Evolutionary conservation across 2,329 filamentous ascomycete species (phyloP).

Genomic region (Stagonosporopsis chrysanthemi): DNA sequence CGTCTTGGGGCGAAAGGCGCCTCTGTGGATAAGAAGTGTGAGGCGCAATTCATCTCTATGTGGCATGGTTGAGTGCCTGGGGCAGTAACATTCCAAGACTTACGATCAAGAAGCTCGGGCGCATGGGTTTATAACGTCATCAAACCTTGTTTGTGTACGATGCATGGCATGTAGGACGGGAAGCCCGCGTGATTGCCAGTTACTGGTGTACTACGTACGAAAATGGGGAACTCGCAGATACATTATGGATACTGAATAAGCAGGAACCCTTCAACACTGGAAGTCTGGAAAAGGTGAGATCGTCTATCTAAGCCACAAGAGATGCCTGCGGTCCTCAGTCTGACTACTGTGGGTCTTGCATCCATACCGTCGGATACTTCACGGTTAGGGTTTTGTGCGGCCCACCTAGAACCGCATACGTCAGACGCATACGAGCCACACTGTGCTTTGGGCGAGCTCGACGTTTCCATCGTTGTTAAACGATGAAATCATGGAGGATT

Average conservation of each 20-base stretch:
- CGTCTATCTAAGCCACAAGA: no score
- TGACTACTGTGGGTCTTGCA: background rate
- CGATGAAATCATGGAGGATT: no score
- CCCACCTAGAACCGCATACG: conserved; percentile 3
- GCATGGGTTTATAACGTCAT: background rate
- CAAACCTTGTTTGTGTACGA: background rate
- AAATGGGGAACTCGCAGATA: no score
- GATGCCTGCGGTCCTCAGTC: no score
- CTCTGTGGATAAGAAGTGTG: background rate
- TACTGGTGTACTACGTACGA: no score
- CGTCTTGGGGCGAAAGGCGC: background rate
- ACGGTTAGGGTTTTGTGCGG: background rate
- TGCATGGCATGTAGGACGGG: no score
- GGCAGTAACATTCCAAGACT: background rate
- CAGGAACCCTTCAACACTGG: no score
- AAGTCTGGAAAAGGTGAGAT: no score
- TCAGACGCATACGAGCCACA: background rate
- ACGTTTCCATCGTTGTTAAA: no score
- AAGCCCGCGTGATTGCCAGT: no score
- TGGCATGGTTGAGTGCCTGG: no score
- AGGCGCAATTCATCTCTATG: background rate
- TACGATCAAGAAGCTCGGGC: background rate
- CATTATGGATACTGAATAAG: no score
- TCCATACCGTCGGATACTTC: background rate
- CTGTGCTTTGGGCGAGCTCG: background rate